Evolutionary conservation across 1,284 basidiomycete species (phyloP).

Genomic region (Mycena sp.): DNA sequence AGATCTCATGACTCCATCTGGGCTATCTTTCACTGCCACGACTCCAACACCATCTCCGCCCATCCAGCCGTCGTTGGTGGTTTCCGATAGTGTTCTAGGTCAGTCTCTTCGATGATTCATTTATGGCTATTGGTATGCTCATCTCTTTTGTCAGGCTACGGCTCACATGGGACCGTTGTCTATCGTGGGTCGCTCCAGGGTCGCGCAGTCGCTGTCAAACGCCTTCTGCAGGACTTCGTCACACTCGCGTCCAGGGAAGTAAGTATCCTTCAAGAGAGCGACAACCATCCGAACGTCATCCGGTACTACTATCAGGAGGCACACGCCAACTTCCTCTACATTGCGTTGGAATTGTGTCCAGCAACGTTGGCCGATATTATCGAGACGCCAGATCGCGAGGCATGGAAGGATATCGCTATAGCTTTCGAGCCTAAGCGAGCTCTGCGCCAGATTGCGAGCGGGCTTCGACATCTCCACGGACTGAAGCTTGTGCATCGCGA

Average conservation of each 20-base stretch:
- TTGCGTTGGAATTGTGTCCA: slow-evolving; percentile 96
- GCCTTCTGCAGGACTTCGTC: slow-evolving; percentile 94
- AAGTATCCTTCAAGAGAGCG: slow-evolving; percentile 92
- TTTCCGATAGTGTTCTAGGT: slow-evolving; percentile 87
- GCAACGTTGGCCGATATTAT: slow-evolving; percentile 94
- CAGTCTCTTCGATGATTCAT: slow-evolving; percentile 58
- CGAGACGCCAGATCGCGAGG: slow-evolving; percentile 76
- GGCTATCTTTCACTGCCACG: slow-evolving; percentile 12
- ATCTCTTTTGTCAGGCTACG: slow-evolving; percentile 72
- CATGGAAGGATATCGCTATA: slow-evolving; percentile 73
- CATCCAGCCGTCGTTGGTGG: slow-evolving; percentile 56
- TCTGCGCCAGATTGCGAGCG: slow-evolving; percentile 87
- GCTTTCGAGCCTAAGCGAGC: slow-evolving; percentile 90
- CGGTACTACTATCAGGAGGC: slow-evolving; percentile 98
- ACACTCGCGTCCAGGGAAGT: slow-evolving; percentile 96
- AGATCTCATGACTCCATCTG: slow-evolving; percentile 10
- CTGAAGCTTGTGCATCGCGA: slow-evolving; percentile 98
- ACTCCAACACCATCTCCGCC: slow-evolving; percentile 30
- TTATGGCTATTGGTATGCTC: slow-evolving; percentile 1
- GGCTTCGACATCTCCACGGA: slow-evolving; percentile 90
- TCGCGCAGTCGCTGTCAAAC: slow-evolving; percentile 96
- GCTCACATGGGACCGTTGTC: slow-evolving; percentile 97
- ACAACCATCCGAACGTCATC: slow-evolving; percentile 98
- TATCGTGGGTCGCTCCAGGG: slow-evolving; percentile 95
- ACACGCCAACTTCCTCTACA: slow-evolving; percentile 94